Percentiles rank a stretch among this genome's conserved stretches.
Evolutionary conservation across 2,329 filamentous ascomycete species (phyloP).

Genomic region (Trichoderma arundinaceum): DNA sequence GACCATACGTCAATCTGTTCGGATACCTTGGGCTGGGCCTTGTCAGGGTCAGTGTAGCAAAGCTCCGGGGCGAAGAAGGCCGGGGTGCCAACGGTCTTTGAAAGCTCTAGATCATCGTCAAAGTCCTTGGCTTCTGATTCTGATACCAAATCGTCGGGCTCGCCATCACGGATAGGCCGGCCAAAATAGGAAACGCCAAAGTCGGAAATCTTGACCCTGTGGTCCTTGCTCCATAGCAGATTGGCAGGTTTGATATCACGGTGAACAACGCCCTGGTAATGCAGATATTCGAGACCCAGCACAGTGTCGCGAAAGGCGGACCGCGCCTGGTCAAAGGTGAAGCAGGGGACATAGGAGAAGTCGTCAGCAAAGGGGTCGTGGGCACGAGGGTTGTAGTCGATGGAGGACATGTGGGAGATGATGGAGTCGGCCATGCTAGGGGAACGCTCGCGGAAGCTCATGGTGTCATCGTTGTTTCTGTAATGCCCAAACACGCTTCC

Average conservation of each 20-base stretch:
- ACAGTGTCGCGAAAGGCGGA: conserved; percentile 91
- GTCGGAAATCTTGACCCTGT: conserved; percentile 95
- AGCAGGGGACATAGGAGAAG: conserved; percentile 89
- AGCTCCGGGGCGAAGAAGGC: conserved; percentile 97
- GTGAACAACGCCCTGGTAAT: conserved; percentile 84
- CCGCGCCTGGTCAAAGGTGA: conserved; percentile 83
- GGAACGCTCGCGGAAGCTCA: conserved; percentile 64
- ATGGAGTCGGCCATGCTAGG: conserved; percentile 82
- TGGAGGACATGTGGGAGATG: conserved; percentile 71
- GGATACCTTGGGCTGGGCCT: conserved; percentile 76
- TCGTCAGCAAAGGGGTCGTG: conserved; percentile 81
- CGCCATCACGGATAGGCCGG: conserved; percentile 80
- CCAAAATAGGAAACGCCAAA: conserved; percentile 99
- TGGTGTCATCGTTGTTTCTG: conserved; percentile 54
- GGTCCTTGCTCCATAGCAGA: conserved; percentile 81
- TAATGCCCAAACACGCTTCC: conserved; percentile 80
- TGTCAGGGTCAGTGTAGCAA: conserved; percentile 81
- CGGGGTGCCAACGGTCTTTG: conserved; percentile 96
- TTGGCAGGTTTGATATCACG: conserved; percentile 90
- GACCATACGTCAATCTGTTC: conserved; percentile 98
- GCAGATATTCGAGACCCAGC: conserved; percentile 89
- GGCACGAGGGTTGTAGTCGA: conserved; percentile 62
- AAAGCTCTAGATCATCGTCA: conserved; percentile 93
- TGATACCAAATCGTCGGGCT: conserved; percentile 73
- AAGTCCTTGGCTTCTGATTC: conserved; percentile 86